A percentile compares a stretch with the other conserved stretches of the same genome.
phyloP scores from a whole-genome alignment of 169 alveolate species.

The Amoebophrya sp. region DNA sequence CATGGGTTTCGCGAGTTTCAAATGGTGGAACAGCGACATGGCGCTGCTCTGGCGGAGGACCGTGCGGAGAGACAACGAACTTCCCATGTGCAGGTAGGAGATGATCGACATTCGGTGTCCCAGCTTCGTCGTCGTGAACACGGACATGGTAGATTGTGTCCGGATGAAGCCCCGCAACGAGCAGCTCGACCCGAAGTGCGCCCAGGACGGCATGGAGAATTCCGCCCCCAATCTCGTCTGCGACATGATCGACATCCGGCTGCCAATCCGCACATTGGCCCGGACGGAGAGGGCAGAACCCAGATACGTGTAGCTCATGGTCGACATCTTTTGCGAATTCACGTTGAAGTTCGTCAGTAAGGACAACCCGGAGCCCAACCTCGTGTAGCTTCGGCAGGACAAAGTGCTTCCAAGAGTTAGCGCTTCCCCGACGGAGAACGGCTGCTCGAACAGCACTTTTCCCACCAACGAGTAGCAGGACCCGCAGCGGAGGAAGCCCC shows the following conservation, averaged over 20 bases:
- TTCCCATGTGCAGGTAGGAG: background rate
- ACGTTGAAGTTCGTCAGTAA: background rate
- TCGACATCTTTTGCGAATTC: background rate
- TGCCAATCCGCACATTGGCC: background rate
- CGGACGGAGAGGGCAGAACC: conserved; percentile 22
- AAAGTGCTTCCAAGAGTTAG: background rate
- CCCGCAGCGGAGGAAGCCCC: background rate
- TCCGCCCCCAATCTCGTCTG: background rate
- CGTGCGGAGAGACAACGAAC: background rate
- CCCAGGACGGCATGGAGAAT: background rate
- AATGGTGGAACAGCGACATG: background rate
- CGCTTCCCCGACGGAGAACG: background rate
- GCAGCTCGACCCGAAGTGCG: background rate
- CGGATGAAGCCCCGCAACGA: conserved; percentile 5
- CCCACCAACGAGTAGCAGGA: background rate
- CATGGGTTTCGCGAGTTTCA: background rate
- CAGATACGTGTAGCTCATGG: background rate
- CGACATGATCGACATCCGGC: background rate
- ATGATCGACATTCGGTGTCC: background rate
- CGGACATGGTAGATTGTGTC: background rate
- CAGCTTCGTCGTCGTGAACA: background rate
- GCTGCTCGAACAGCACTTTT: background rate
- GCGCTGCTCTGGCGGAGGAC: conserved; percentile 4
- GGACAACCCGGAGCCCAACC: background rate
- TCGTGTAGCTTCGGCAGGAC: background rate